A percentile compares a stretch with the other conserved stretches of the same genome.
These are phyloP conservation scores for Zarea fungicola DNA, from an alignment of 2,329 filamentous ascomycete genomes.

Conservation along the genomic window DNA sequence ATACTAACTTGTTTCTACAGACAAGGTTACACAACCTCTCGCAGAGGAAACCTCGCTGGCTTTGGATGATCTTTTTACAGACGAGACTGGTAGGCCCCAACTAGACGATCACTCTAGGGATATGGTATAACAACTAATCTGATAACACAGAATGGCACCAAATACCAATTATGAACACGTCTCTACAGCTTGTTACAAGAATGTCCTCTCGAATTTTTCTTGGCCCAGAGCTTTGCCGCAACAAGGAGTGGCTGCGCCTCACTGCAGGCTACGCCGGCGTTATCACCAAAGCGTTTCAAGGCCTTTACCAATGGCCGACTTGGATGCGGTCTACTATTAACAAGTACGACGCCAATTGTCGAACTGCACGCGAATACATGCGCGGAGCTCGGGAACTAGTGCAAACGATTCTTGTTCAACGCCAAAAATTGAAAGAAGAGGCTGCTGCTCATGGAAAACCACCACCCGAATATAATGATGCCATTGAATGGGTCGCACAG, in stretches of 20 bases:
- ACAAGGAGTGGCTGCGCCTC: conserved; percentile 40
- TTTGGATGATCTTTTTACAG: not conserved
- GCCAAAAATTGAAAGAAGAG: not conserved
- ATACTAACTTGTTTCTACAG: not conserved
- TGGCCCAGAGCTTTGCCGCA: conserved; percentile 33
- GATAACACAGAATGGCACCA: conserved; percentile 12
- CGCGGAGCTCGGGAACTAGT: not conserved
- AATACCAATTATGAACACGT: conserved; percentile 1
- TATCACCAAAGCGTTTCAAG: conserved; percentile 22
- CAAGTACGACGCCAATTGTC: not conserved
- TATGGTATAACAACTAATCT: too few relatives aligned
- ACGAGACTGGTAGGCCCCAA: not conserved
- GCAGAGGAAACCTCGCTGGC: not conserved
- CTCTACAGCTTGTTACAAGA: conserved; percentile 13
- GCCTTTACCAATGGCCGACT: conserved; percentile 32
- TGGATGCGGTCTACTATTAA: not conserved
- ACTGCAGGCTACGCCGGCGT: conserved; percentile 41
- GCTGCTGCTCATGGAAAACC: not conserved
- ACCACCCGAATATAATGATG: not conserved
- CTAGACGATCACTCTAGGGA: too few relatives aligned
- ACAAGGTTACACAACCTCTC: not conserved
- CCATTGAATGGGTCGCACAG: too few relatives aligned
- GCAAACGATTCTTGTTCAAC: not conserved
- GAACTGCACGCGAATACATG: not conserved
- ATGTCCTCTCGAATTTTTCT: conserved; percentile 32